A percentile compares a stretch with the other conserved stretches of the same genome.
These are phyloP conservation scores for Apocynum venetum DNA, from an alignment of 257 asterid species.

Conservation along the genomic window DNA sequence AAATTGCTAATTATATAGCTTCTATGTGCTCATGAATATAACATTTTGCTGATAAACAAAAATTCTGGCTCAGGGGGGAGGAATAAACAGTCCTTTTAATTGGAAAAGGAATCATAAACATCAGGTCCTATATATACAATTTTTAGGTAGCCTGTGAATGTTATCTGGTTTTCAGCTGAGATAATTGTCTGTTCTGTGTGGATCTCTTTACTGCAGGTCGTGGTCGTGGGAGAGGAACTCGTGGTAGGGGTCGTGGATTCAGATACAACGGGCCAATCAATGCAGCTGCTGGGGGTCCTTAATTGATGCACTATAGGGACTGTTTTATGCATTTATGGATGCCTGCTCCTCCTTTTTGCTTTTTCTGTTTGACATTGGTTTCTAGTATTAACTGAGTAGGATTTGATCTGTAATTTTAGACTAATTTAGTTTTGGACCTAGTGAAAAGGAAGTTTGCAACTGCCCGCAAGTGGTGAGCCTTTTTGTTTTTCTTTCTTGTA, in stretches of 20 bases:
- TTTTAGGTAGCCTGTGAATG: background rate
- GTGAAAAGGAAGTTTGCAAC: background rate
- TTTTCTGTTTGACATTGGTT: conserved; percentile 21
- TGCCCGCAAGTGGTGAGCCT: conserved; percentile 44
- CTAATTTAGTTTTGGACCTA: conserved; percentile 14
- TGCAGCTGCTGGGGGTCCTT: conserved; percentile 36
- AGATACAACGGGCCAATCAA: conserved; percentile 52
- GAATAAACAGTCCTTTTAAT: background rate
- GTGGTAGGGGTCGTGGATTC: conserved; percentile 80
- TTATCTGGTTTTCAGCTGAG: background rate
- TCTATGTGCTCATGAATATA: background rate
- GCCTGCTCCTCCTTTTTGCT: conserved; percentile 37
- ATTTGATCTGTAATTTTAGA: conserved; percentile 26
- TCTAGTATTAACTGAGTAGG: conserved; percentile 41
- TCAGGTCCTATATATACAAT: background rate
- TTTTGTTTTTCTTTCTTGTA: conserved; percentile 42
- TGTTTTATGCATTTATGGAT: conserved; percentile 19
- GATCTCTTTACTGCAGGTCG: conserved; percentile 50
- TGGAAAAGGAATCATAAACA: background rate
- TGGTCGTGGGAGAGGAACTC: conserved; percentile 72
- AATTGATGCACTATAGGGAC: conserved; percentile 23
- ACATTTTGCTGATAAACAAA: background rate
- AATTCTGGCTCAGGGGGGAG: background rate
- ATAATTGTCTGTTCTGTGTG: background rate
- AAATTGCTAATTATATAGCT: background rate